Conservation (phyloP, 2,329 filamentous ascomycete genomes). For the Lojkania enalia region DNA sequence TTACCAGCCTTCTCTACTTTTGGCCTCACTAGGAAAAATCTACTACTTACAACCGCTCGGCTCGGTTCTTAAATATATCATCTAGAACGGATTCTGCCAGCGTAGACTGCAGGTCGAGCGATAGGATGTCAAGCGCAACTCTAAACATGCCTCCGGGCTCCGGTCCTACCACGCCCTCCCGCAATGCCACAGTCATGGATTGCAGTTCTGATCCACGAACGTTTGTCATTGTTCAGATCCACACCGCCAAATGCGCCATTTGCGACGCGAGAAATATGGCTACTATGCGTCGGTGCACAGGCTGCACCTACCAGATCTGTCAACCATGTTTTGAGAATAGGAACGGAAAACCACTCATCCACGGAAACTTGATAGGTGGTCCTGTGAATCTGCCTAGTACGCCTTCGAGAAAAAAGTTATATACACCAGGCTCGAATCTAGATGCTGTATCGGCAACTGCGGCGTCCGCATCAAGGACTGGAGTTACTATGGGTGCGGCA, state of each 20-base stretch:
- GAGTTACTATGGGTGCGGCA: neutral
- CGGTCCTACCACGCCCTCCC: neutral
- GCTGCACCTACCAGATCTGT: slow-evolving; percentile 42
- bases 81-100: too few species aligned
- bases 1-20: too few species aligned
- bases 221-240: slow-evolving; percentile 29
- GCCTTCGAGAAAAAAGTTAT: too few species aligned
- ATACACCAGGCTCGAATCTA: too few species aligned
- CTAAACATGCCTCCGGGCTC: too few species aligned
- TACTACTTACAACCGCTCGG: too few species aligned
- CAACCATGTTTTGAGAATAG: slow-evolving; percentile 27
- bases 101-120: too few species aligned
- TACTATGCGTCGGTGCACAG: slow-evolving; percentile 37
- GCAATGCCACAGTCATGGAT: slow-evolving; percentile 5
- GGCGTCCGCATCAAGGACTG: slow-evolving; percentile 4
- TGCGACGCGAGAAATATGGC: slow-evolving; percentile 40
- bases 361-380: slow-evolving; percentile 24
- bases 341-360: slow-evolving; percentile 20
- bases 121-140: too few species aligned
- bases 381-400: neutral
- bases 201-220: slow-evolving; percentile 27
- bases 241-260: slow-evolving; percentile 43
- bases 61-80: too few species aligned
- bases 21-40: too few species aligned
- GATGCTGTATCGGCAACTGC: neutral